phyloP scores from a whole-genome alignment of 805 yeast genomes.

The Ogataea pini region DNA sequence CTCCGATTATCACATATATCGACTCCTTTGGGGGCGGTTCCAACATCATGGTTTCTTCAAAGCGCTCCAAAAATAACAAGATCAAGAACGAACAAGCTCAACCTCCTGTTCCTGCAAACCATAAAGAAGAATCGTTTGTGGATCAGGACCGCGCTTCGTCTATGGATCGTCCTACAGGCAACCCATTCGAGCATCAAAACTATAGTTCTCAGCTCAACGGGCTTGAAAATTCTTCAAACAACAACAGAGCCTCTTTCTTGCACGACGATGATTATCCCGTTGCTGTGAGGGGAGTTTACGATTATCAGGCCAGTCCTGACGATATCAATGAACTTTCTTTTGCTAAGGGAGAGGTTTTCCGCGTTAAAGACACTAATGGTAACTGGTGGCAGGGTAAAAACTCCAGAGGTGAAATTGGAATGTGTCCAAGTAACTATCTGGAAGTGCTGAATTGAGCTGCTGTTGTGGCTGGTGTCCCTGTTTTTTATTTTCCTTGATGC shows the following conservation, averaged over 20 bases:
- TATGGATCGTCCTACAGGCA: constrained; percentile 10
- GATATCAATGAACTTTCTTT: constrained; percentile 93
- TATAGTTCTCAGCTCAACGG: constrained; percentile 40
- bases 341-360: constrained; percentile 85
- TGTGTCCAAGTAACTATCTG: constrained; percentile 93
- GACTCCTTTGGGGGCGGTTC: constrained; percentile 70
- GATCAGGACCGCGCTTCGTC: constrained; percentile 10
- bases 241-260: constrained; percentile 18
- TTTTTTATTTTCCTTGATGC: constrained; percentile 6
- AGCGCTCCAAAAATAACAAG: constrained; percentile 15
- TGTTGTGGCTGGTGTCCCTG: neutral
- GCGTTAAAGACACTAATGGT: constrained; percentile 89
- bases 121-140: constrained; percentile 21
- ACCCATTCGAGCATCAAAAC: constrained; percentile 25
- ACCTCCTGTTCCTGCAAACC: constrained; percentile 12
- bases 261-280: constrained; percentile 63
- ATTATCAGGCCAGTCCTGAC: constrained; percentile 86
- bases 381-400: constrained; percentile 99
- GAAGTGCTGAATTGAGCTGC: constrained; percentile 53
- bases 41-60: constrained; percentile 29
- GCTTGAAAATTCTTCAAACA: constrained; percentile 36
- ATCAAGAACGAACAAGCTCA: constrained; percentile 12
- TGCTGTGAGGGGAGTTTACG: constrained; percentile 82
- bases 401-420: constrained; percentile 89
- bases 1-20: constrained; percentile 82